phyloP scores from a whole-genome alignment of 2,329 filamentous ascomycete genomes.

The Colletotrichum sp. region DNA sequence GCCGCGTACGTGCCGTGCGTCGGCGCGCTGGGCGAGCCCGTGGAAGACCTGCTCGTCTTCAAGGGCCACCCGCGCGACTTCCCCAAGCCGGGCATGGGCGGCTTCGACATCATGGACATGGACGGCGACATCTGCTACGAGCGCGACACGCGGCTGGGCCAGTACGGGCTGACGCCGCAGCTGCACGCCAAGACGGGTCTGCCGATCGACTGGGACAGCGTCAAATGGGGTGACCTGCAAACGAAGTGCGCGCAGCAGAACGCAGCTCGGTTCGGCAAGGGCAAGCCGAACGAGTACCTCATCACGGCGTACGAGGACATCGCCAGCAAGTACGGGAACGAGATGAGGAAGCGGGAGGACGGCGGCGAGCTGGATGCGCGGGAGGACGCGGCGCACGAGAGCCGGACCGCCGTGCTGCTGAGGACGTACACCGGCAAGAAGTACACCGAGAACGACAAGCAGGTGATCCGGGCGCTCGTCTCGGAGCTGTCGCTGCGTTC shows the following conservation, averaged over 20 bases:
- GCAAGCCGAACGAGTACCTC: conserved; percentile 48
- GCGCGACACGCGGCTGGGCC: conserved; percentile 71
- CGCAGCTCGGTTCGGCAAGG: conserved; percentile 62
- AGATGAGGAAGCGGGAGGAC: not conserved
- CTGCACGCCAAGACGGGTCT: conserved; percentile 47
- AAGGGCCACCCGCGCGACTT: conserved; percentile 65
- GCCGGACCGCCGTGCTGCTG: conserved; percentile 75
- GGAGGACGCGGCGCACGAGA: not conserved
- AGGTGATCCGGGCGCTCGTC: conserved; percentile 79
- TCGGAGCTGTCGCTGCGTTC: conserved; percentile 77
- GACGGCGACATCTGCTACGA: conserved; percentile 73
- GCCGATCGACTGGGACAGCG: conserved; percentile 62
- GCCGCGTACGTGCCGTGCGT: conserved; percentile 68
- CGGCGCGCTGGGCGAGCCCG: conserved; percentile 64
- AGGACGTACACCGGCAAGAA: conserved; percentile 77
- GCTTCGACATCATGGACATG: conserved; percentile 63
- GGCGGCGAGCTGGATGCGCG: not conserved
- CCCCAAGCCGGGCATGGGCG: conserved; percentile 66
- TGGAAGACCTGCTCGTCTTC: conserved; percentile 69
- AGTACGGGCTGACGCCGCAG: conserved; percentile 62
- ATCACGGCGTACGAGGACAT: conserved; percentile 36
- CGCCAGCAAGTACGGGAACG: conserved; percentile 4
- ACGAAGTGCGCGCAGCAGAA: conserved; percentile 70
- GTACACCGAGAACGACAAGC: conserved; percentile 80
- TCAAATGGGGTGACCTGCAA: conserved; percentile 78